Evolutionary conservation across 768 basidiomycete species (phyloP), one percentile per base, ranked within the genome.

Genomic region (Candolleomyces efflorescens): DNA sequence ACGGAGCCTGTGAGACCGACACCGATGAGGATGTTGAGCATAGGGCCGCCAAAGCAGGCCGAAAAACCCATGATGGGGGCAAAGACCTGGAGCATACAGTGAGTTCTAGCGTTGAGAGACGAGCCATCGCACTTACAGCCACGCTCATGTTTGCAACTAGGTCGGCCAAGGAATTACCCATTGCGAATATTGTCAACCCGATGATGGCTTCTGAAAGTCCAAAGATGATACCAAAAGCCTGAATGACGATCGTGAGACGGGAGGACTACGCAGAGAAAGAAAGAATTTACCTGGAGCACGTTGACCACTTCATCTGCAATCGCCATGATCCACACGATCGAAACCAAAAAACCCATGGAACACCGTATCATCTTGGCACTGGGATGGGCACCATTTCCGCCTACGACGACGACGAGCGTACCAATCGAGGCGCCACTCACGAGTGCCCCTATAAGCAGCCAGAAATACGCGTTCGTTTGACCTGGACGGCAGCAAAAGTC

Each of bases 261-360:
- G 49, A 17, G 59, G 37, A 48, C 24, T 23, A 53, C 9, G 4
- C 17, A 12, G 0, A 20, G 26, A 17, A 2, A 22, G 39, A 39
- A 41, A n/a, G 7, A 36, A 10, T 15, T 57, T 46, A 95, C 95
- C 76, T 89, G 86, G 10, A 98, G 80, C 11, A 98, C 87, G 49
- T 89, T 82, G 27, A 98, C 94, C 2, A 96, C 94, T 69, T 98
- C 95, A 68, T 97, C 94, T 1, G 95, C 94, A 49, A 98, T 94
- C 5, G 90, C 94, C 85, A 98, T 95, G 64, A 99, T 98, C 96
- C 97, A 99, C 7, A 98, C 86, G 60, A 98, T 83, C 2, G 94
- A 81, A 24, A 96, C 88, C 20, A 87, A 69, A 73, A 99, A 99
- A 0, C 97, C 96, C 79, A 95, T 87, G 22, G 86, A 88, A 66